phyloP scores from a whole-genome alignment of 345 rosid species.

The Eucalyptus pauciflora region DNA sequence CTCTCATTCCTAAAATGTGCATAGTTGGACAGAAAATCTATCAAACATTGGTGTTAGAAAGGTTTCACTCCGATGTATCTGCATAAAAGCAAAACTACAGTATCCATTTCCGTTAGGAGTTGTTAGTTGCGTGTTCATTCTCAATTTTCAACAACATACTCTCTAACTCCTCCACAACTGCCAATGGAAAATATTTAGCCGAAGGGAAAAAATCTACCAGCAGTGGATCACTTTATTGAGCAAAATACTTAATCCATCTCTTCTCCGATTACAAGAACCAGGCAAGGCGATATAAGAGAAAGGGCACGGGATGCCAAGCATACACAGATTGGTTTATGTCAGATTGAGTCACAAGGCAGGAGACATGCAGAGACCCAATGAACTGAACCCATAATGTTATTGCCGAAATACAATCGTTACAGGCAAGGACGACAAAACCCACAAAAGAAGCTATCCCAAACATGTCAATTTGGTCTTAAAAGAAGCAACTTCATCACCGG shows the following conservation, averaged over 20 bases:
- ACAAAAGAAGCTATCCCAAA: background rate
- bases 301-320: background rate
- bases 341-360: background rate
- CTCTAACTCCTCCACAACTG: background rate
- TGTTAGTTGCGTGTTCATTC: background rate
- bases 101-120: background rate
- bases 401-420: background rate
- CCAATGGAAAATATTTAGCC: background rate
- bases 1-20: background rate
- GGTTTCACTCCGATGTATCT: background rate
- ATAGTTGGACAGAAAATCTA: background rate
- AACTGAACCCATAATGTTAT: background rate
- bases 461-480: background rate
- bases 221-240: background rate
- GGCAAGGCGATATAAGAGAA: background rate
- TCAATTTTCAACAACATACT: background rate
- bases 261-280: background rate
- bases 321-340: background rate
- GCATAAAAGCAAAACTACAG: background rate
- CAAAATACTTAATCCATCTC: background rate
- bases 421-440: background rate
- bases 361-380: background rate
- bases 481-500: background rate
- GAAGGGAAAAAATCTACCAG: background rate
- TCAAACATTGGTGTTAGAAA: background rate